Conservation (phyloP, 495 filamentous ascomycete genomes). For the Chaetomium cochliodes region DNA sequence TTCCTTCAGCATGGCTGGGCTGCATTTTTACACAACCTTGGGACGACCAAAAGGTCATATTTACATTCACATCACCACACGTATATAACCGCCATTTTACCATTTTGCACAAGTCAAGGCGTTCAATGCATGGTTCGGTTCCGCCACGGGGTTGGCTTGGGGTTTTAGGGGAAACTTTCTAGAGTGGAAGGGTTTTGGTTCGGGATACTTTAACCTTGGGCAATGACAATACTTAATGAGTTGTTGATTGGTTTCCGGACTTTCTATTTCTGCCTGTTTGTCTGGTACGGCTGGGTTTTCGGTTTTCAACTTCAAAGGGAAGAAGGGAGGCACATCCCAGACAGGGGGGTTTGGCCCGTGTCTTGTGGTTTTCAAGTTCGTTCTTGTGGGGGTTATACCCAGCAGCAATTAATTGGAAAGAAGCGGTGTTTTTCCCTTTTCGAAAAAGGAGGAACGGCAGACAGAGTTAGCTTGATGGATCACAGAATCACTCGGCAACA, state of each 20-base stretch:
- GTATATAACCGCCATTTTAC: conserved; percentile 4
- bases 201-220: neutral
- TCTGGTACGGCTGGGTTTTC: neutral
- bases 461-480: too few relatives aligned
- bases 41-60: neutral
- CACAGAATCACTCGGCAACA: too few relatives aligned
- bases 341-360: neutral
- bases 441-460: too few relatives aligned
- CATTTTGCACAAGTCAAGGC: neutral
- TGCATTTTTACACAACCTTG: neutral
- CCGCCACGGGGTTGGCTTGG: neutral
- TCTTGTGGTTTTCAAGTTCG: neutral
- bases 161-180: neutral
- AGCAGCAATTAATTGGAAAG: too few relatives aligned
- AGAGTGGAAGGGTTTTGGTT: neutral
- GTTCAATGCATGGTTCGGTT: neutral
- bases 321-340: neutral
- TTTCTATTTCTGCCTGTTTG: neutral
- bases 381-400: conserved; percentile 4
- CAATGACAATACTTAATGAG: conserved; percentile 8
- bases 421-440: too few relatives aligned
- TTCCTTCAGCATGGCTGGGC: neutral
- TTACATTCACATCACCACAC: neutral
- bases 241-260: neutral
- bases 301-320: neutral